Base-by-base conservation (phyloP, 1,284 basidiomycete species). In the Athelia psychrophila region DNA sequence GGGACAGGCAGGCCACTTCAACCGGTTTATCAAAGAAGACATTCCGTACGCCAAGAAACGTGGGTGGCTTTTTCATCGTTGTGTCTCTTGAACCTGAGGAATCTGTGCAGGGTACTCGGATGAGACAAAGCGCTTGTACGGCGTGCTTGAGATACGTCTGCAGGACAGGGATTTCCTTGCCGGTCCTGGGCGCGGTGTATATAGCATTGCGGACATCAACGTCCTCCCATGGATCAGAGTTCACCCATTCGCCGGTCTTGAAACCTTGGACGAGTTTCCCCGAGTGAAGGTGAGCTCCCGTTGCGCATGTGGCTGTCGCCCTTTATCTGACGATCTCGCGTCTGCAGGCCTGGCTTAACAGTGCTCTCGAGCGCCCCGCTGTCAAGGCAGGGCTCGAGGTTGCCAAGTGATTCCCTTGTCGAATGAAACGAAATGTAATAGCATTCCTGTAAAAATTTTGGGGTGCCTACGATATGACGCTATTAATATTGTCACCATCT, bases 81-180 rank as follows among this genome's bases (percentile, higher is more conserved):
- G 24, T 22, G 12, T 45, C 10, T 32, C n/a, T n/a, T n/a, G n/a
- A 12, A 35, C 19, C 15, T 16, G 24, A 47, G 10, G 4, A 16
- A 22, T 25, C 19, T 25, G 24, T 33, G 3, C 69, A 83, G 80
- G 88, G 48, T 93, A 91, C 69, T 58, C 78, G 23, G 79, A 88
- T 32, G 92, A 94, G 74, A 88, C 88, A 2, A 84, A 84, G 64
- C 80, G 91, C 25, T 76, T 94, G 3, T 91, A 88, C 64, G 72
- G 79, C 36, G 91, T 93, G 9, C 77, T 93, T 51, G 84, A 93
- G 58, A 80, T 81, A 51, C 81, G 84, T 19, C 78, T 95, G 2
- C 64, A 70, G 27, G 75, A 76, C 48, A 79, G 83, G 22, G 80
- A 87, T 50, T 93, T 77, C 67, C 79, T 94, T 25, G 87, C 81